Evolutionary conservation across 306 rosid genomes (phyloP).

Genomic region (Ormosia emarginata): DNA sequence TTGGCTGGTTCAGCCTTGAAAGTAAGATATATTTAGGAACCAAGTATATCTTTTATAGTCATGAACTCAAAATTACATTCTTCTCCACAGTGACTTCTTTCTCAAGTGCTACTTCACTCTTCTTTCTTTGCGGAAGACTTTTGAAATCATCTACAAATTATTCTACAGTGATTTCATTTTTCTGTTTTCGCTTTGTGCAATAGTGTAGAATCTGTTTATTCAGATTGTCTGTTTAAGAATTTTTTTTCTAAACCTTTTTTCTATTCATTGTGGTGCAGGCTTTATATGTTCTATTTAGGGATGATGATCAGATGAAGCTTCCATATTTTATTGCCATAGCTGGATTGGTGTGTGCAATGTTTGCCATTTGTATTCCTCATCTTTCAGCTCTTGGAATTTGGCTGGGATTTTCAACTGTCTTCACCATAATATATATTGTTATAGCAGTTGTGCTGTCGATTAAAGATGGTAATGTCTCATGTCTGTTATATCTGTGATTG

Average conservation of each 20-base stretch:
- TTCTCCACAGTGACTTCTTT: not conserved
- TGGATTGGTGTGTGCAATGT: constrained; percentile 67
- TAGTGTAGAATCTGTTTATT: not conserved
- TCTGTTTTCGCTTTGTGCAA: not conserved
- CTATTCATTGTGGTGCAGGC: constrained; percentile 51
- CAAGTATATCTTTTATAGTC: not conserved
- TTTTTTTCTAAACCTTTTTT: not conserved
- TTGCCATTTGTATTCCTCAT: constrained; percentile 81
- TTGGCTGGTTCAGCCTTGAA: constrained; percentile 92
- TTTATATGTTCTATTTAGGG: constrained; percentile 55
- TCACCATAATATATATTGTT: constrained; percentile 58
- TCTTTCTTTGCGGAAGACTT: not conserved
- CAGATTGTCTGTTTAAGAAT: not conserved
- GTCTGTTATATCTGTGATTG: not conserved
- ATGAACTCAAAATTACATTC: not conserved
- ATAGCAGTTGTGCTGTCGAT: constrained; percentile 56
- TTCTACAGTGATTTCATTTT: not conserved
- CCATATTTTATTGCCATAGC: constrained; percentile 73
- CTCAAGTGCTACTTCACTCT: not conserved
- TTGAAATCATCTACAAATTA: not conserved
- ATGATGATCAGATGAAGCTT: constrained; percentile 66
- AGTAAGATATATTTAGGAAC: constrained; percentile 38
- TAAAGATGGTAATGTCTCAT: constrained; percentile 61
- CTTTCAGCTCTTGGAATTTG: constrained; percentile 90
- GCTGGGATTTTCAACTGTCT: constrained; percentile 82